Conservation (phyloP, 2,329 filamentous ascomycete species). For the Madurella fahalii region DNA sequence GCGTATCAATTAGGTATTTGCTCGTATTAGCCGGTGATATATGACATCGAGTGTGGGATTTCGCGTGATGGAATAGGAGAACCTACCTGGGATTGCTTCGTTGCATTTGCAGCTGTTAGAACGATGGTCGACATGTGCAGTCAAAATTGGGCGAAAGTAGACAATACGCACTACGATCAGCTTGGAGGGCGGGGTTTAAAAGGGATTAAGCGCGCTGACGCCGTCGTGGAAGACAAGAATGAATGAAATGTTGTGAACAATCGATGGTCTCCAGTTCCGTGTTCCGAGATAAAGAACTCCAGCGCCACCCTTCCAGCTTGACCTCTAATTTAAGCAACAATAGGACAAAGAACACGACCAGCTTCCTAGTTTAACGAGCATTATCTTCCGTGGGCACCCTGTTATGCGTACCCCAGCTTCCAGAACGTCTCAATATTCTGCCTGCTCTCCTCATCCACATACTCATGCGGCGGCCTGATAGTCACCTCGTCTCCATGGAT, state of each 20-base stretch:
- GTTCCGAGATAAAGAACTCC: background rate
- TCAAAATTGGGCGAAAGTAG: background rate
- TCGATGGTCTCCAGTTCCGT: background rate
- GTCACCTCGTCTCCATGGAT: conserved; percentile 49
- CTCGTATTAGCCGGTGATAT: background rate
- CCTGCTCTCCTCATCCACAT: conserved; percentile 45
- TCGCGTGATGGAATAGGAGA: background rate
- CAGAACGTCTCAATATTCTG: conserved; percentile 47
- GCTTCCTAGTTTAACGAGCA: background rate
- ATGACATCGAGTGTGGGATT: background rate
- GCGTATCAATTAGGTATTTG: background rate
- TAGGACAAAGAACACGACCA: background rate
- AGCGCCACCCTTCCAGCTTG: background rate
- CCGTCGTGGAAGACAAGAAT: background rate
- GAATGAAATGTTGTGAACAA: background rate
- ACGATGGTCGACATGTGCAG: background rate
- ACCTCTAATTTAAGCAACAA: background rate
- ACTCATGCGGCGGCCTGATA: conserved; percentile 40
- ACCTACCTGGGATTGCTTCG: background rate
- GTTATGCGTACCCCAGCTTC: conserved; percentile 43
- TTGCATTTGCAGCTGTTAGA: background rate
- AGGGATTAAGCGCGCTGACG: too few species aligned
- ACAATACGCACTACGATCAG: too few species aligned
- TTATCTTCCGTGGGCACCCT: background rate
- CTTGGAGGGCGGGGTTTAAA: too few species aligned